phyloP scores from a whole-genome alignment of 2,329 filamentous ascomycete genomes.

The Ophiostoma sp. region DNA sequence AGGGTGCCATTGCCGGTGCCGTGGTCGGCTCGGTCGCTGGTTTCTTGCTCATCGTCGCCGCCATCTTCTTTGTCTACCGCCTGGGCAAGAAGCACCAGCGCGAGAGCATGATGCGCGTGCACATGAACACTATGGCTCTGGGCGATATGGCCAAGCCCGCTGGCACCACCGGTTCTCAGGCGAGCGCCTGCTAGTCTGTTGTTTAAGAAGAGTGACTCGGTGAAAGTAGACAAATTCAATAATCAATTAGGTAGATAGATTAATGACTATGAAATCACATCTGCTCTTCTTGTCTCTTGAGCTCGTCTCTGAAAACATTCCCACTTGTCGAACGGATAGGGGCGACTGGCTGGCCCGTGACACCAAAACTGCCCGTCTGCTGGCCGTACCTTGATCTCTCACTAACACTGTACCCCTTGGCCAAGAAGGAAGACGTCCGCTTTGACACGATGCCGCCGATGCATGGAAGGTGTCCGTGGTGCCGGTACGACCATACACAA shows the following conservation, averaged over 20 bases:
- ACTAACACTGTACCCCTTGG: not conserved
- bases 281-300: not conserved
- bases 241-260: not conserved
- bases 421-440: not conserved
- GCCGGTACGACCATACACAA: not conserved
- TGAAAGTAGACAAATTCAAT: not conserved
- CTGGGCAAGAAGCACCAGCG: conserved; percentile 23
- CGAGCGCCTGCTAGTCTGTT: not conserved
- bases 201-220: not conserved
- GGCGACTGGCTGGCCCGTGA: not conserved
- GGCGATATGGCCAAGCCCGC: not conserved
- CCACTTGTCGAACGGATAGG: not conserved
- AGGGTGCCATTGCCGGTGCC: not conserved
- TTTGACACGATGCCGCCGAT: not conserved
- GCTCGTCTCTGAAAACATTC: not conserved
- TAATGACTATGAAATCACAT: not conserved
- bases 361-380: not conserved
- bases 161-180: not conserved
- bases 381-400: not conserved
- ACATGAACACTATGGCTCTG: conserved; percentile 23
- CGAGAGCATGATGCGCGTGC: conserved; percentile 19
- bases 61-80: conserved; percentile 21
- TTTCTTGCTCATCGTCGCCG: not conserved
- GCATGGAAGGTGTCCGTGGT: not conserved
- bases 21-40: not conserved